Evolutionary conservation across 2,329 filamentous ascomycete genomes (phyloP).

Genomic region (Exophiala dermatitidis): DNA sequence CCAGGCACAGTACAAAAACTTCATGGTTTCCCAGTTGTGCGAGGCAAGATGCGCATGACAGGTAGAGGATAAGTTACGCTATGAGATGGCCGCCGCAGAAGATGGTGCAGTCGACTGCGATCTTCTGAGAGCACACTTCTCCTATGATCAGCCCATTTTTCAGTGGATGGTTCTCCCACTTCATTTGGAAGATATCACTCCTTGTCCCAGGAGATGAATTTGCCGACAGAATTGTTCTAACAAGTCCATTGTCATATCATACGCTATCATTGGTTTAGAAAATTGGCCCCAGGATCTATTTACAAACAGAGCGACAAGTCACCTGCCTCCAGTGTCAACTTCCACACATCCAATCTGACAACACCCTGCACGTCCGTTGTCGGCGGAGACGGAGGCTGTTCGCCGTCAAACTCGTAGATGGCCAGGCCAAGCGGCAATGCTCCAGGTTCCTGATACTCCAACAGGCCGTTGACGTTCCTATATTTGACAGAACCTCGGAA

Average conservation of each 20-base stretch:
- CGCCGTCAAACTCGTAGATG: slow-evolving; percentile 9
- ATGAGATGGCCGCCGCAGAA: too few relatives aligned
- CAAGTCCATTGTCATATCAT: neutral
- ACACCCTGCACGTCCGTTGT: neutral
- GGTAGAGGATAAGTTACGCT: too few relatives aligned
- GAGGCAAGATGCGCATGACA: too few relatives aligned
- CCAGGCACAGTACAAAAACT: too few relatives aligned
- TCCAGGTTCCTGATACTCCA: slow-evolving; percentile 10
- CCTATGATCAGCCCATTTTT: too few relatives aligned
- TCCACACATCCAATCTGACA: neutral
- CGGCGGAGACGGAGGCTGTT: neutral
- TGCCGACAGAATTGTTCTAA: too few relatives aligned
- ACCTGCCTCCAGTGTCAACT: neutral
- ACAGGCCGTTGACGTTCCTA: slow-evolving; percentile 8
- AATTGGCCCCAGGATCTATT: neutral
- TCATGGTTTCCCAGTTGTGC: too few relatives aligned
- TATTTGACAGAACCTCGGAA: slow-evolving; percentile 11
- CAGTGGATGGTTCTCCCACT: too few relatives aligned
- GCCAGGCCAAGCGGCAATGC: slow-evolving; percentile 3
- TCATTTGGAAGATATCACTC: too few relatives aligned
- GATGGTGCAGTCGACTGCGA: too few relatives aligned
- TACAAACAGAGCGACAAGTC: neutral
- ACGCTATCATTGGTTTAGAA: neutral
- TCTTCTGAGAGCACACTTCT: too few relatives aligned
- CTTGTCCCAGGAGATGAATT: too few relatives aligned